Base-by-base conservation (phyloP, 176 grass and related monocot species). In the Aegilops speltoides region DNA sequence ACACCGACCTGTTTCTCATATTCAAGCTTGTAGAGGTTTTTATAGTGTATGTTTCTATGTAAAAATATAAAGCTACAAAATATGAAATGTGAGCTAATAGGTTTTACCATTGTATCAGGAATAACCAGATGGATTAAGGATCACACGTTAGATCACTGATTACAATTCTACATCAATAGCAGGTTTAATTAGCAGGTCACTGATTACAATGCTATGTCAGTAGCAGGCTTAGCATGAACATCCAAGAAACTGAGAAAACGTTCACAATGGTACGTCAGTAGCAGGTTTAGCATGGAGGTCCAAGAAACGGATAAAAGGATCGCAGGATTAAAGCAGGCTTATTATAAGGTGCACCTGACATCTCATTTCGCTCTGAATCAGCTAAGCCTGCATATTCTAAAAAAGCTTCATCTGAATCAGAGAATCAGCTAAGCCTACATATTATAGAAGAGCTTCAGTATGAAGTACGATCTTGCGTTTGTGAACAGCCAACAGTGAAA, bases 261-360 rank as follows among this genome's bases (percentile, higher is more conserved):
- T 36, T 5, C 36, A 52, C 36, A 28, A 61, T 64, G 24, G 61
- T 66, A 65, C 37, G 57, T 7, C 6, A 16, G 56, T 60, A 81
- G 61, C 36, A 19, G 82, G 24, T 61, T 45, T 34, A 33, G 45
- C 82, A 10, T 40, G 38, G 38, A 40, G 8, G 38, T 40, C 38
- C 38, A 75, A 10, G 33, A 75, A 46, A 56, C 32, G 29, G 32
- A 43, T 41, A 16, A 68, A 15, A 79, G 79, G 64, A 59, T 73
- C 66, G 59, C 57, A 17, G 79, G 76, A 74, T 64, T 87, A 80
- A 85, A 90, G 85, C 64, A n/a, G 7, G 85, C 67, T 91, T 91
- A 79, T 87, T 25, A 3, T 87, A 80, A 59, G 14, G 28, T 76
- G 89, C 89, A 91, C 84, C 85, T 11, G 85, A 87, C 87, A 22